A percentile compares a stretch with the other conserved stretches of the same genome.
phyloP scores from a whole-genome alignment of 2,329 filamentous ascomycete genomes.

The Chaetothyriales sp. region DNA sequence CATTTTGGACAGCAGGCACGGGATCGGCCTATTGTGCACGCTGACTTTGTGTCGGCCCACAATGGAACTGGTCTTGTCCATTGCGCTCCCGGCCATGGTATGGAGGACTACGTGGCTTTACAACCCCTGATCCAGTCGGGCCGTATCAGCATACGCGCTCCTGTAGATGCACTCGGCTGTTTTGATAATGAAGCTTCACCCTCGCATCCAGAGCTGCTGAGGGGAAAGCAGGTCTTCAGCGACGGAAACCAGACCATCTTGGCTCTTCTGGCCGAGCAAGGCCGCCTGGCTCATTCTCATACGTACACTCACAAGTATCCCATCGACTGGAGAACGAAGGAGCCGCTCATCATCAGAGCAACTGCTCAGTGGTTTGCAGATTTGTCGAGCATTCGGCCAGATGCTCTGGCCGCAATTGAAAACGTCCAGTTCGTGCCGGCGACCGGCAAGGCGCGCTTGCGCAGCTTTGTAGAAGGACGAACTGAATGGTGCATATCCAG shows the following conservation, averaged over 20 bases:
- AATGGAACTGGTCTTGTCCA: conserved; percentile 96
- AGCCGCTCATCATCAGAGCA: conserved; percentile 77
- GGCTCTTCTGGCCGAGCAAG: conserved; percentile 47
- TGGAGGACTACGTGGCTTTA: conserved; percentile 84
- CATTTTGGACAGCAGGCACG: conserved; percentile 49
- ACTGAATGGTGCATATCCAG: conserved; percentile 98
- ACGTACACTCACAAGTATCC: conserved; percentile 83
- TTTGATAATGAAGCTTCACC: conserved; percentile 74
- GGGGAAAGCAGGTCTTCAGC: conserved; percentile 57
- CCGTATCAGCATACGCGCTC: conserved; percentile 37
- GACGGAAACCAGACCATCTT: conserved; percentile 59
- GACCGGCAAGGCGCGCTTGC: conserved; percentile 57
- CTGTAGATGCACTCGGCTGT: conserved; percentile 65
- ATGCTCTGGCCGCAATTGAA: conserved; percentile 56
- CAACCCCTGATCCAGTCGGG: conserved; percentile 12
- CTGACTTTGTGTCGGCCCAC: conserved; percentile 74
- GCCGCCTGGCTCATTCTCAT: conserved; percentile 54
- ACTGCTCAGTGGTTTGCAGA: conserved; percentile 98
- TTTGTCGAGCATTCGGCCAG: conserved; percentile 65
- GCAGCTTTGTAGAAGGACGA: conserved; percentile 73
- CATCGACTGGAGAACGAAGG: conserved; percentile 93
- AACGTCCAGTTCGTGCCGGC: conserved; percentile 67
- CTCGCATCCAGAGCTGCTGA: conserved; percentile 50
- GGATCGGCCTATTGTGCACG: conserved; percentile 60
- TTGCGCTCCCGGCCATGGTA: conserved; percentile 83